phyloP scores from a whole-genome alignment of 768 basidiomycete species.

The Rhizopogon vesiculosus region DNA sequence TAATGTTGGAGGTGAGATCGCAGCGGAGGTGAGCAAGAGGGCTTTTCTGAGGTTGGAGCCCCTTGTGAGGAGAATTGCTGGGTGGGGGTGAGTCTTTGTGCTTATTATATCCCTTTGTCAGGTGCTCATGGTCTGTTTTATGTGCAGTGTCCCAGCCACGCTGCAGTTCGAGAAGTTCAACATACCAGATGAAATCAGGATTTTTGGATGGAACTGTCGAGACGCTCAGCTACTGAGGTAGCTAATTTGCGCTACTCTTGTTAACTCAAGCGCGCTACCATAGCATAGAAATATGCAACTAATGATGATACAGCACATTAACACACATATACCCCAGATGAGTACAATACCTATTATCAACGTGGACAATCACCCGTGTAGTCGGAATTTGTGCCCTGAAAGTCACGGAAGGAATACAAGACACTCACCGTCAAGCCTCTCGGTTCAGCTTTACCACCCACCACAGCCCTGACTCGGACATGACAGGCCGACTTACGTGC shows the following conservation, averaged over 20 bases:
- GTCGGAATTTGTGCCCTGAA: no score
- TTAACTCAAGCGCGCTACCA: background rate
- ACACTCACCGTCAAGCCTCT: no score
- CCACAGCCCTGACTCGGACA: no score
- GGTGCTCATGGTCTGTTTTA: background rate
- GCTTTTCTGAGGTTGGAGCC: constrained; percentile 88
- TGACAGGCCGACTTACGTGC: no score
- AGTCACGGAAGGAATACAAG: no score
- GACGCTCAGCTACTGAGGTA: constrained; percentile 64
- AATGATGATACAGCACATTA: background rate
- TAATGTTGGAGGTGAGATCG: constrained; percentile 87
- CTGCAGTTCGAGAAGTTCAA: constrained; percentile 90
- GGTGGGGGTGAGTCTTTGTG: constrained; percentile 81
- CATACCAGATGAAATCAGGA: constrained; percentile 81
- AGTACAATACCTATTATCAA: no score
- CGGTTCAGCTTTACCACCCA: no score
- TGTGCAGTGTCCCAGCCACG: constrained; percentile 65
- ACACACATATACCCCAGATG: background rate
- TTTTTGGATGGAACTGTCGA: constrained; percentile 83
- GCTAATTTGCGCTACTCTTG: background rate
- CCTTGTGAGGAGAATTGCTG: constrained; percentile 83
- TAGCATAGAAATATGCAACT: background rate
- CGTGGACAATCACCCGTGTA: no score
- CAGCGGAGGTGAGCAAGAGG: constrained; percentile 84
- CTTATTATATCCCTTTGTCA: background rate